Percentiles rank a stretch among this genome's conserved stretches.
Conservation (phyloP, 2,329 filamentous ascomycete genomes). For the Aspergillus ruber region DNA sequence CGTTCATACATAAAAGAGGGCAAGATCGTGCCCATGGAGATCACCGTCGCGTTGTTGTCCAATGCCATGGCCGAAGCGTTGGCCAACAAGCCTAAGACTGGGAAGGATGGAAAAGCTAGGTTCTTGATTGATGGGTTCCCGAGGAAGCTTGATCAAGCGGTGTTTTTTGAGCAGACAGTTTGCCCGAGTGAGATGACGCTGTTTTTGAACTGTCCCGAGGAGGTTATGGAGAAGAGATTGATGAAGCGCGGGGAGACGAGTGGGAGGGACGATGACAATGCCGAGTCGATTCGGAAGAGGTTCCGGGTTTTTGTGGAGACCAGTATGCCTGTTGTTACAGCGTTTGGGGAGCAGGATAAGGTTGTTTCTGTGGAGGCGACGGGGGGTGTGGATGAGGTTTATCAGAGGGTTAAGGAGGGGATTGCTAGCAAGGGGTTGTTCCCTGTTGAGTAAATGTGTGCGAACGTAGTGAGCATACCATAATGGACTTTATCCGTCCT, state of each 20-base stretch:
- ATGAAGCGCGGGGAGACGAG: constrained; percentile 88
- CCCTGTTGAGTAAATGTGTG: neutral
- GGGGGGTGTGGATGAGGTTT: constrained; percentile 59
- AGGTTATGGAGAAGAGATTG: constrained; percentile 75
- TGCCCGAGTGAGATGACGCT: constrained; percentile 78
- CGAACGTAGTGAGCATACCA: too few species aligned
- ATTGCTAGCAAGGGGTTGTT: constrained; percentile 40
- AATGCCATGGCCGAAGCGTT: constrained; percentile 80
- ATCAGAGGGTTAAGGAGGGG: constrained; percentile 46
- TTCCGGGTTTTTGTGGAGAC: constrained; percentile 93
- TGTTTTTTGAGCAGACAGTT: constrained; percentile 86
- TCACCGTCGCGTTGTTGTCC: constrained; percentile 87
- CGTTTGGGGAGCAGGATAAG: constrained; percentile 68
- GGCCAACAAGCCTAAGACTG: constrained; percentile 35
- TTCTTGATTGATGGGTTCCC: constrained; percentile 84
- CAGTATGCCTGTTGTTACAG: constrained; percentile 92
- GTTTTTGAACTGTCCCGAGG: constrained; percentile 91
- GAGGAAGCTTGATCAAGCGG: constrained; percentile 91
- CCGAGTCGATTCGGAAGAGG: constrained; percentile 90
- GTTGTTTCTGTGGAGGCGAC: constrained; percentile 77
- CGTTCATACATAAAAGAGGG: constrained; percentile 89
- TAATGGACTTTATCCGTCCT: too few species aligned
- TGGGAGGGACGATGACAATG: constrained; percentile 87
- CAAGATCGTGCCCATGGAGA: constrained; percentile 96
- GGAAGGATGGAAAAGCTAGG: constrained; percentile 50